Evolutionary conservation across 1,139 yeast species (phyloP), one percentile per base, ranked within the genome.

Genomic region (Candida glucosophila): DNA sequence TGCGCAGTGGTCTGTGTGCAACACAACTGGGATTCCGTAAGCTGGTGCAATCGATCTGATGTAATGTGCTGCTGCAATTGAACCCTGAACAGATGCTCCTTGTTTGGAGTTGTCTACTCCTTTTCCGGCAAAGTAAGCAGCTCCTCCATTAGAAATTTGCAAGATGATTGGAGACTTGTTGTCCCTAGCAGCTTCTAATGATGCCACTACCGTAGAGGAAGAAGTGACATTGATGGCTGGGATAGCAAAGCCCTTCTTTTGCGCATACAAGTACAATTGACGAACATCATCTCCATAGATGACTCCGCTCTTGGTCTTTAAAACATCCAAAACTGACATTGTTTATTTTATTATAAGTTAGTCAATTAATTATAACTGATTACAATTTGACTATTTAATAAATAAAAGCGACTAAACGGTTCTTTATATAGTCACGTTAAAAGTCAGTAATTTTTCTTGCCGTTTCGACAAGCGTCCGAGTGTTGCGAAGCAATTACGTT

Each of bases 1-100:
- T 54, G 99, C 98, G 73, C 99, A 90, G 71, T 90, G 99, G 66
- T 90, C 99, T 40, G 96, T 77, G 77, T 90, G 99, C 55, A 90
- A 71, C 39, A 90, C 76, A 41, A 90, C 97, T 61, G 99, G 99
- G 58, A 90, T 73, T 46, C 93, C 95, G 68, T 90, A 90, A 41
- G 78, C 58, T 59, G 99, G 96, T 40, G 99, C 96, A 68, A 90
- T 76, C 37, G 96, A 56, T 69, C 96, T 83, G 59, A 92, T 80
- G 73, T 79, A 90, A 72, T 85, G 95, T 42, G 95, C 99, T 52
- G 97, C 98, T 51, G 99, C 96, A 57, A 90, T 58, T 53, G 95
- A 65, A 66, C 99, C 99, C 38, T 77, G 79, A 63, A 90, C 81
- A 34, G 98, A 80, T 38, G 97, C 98, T 49, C 69, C 69, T 68